Percentiles rank a stretch among this genome's conserved stretches.
phyloP scores from a whole-genome alignment of 2,329 filamentous ascomycete genomes.

The Ascochyta viciae-villosae region DNA sequence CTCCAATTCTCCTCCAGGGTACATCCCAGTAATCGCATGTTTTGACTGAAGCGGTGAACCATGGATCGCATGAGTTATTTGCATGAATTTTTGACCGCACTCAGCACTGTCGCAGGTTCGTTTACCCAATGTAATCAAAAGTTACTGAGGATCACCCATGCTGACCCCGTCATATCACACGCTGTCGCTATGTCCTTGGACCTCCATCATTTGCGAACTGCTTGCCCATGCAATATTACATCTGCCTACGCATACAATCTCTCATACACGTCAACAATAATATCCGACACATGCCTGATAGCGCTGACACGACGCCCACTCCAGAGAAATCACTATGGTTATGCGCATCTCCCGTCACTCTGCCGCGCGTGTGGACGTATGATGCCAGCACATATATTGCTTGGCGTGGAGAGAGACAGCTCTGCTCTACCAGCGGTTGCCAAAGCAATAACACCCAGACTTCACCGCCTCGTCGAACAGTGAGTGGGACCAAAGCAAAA shows the following conservation, averaged over 20 bases:
- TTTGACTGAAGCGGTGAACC: conserved; percentile 19
- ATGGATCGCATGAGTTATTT: conserved; percentile 11
- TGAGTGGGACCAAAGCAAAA: neutral
- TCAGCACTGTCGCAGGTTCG: conserved; percentile 11
- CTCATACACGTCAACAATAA: conserved; percentile 12
- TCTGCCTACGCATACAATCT: neutral
- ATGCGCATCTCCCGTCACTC: conserved; percentile 19
- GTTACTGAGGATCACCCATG: conserved; percentile 25
- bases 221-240: conserved; percentile 17
- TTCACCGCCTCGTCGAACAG: conserved; percentile 7
- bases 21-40: conserved; percentile 17
- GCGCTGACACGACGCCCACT: conserved; percentile 12
- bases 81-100: conserved; percentile 10
- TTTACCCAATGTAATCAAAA: conserved; percentile 14
- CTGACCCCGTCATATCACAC: conserved; percentile 5
- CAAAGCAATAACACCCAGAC: neutral
- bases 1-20: conserved; percentile 17
- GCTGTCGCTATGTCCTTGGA: conserved; percentile 2
- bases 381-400: neutral
- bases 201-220: conserved; percentile 11
- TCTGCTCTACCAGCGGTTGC: neutral
- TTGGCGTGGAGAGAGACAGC: conserved; percentile 5
- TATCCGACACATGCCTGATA: conserved; percentile 13
- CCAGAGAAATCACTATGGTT: conserved; percentile 14
- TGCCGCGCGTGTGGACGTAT: neutral